Percentiles rank a stretch among this genome's conserved stretches.
These are phyloP conservation scores for Elsinoe arachidis DNA, from an alignment of 2,329 filamentous ascomycete genomes.

Conservation along the genomic window DNA sequence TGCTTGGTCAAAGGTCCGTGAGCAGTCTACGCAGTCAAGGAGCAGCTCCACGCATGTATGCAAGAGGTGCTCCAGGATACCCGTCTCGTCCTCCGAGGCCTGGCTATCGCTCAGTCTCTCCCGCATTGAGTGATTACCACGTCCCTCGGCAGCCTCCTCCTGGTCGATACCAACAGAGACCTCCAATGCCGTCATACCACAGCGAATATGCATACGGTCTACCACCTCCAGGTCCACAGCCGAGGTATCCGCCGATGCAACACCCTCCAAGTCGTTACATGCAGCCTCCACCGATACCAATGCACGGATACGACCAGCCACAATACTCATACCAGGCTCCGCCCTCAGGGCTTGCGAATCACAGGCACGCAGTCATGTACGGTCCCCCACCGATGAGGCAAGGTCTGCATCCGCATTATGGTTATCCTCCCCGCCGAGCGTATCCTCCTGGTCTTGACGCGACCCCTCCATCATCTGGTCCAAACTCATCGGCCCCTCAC, in stretches of 20 bases:
- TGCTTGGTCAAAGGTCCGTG: constrained; percentile 26
- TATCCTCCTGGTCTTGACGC: constrained; percentile 31
- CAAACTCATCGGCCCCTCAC: constrained; percentile 32
- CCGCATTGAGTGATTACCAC: constrained; percentile 34
- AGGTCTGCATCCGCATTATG: background rate
- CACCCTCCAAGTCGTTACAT: constrained; percentile 21
- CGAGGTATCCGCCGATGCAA: constrained; percentile 18
- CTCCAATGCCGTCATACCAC: constrained; percentile 24
- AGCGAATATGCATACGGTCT: constrained; percentile 20
- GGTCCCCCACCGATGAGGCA: background rate
- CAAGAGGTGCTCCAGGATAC: constrained; percentile 19
- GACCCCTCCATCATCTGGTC: constrained; percentile 36
- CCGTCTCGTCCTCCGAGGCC: constrained; percentile 33
- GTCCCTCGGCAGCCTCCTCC: background rate
- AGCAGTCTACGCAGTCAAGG: constrained; percentile 37
- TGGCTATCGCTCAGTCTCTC: constrained; percentile 35
- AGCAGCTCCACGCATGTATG: constrained; percentile 23
- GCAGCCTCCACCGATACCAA: constrained; percentile 20
- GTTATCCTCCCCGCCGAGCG: constrained; percentile 22
- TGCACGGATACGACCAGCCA: constrained; percentile 22
- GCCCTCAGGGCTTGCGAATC: constrained; percentile 19
- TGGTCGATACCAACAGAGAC: constrained; percentile 19
- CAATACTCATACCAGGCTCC: constrained; percentile 23
- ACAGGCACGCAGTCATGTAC: constrained; percentile 13
- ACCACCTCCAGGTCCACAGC: background rate